phyloP scores from a whole-genome alignment of 768 basidiomycete species.

The Gymnopilus junonius region DNA sequence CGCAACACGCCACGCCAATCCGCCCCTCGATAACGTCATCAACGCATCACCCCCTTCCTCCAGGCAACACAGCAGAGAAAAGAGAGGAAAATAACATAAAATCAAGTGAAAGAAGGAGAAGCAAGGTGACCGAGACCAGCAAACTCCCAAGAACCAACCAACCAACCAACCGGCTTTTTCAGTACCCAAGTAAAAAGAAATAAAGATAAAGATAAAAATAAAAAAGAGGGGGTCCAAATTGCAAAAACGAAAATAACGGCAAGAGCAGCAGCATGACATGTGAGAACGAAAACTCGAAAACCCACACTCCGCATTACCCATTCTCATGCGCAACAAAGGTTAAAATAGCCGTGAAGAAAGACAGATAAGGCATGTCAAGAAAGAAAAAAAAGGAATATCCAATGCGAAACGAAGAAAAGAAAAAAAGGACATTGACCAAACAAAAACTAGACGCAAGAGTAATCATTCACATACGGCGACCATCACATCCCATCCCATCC shows the following conservation, averaged over 20 bases:
- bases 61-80: neutral
- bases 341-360: neutral
- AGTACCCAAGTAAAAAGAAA: too few relatives aligned
- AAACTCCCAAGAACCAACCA: too few relatives aligned
- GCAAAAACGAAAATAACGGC: neutral
- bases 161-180: too few relatives aligned
- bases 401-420: neutral
- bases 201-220: neutral
- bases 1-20: too few relatives aligned
- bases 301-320: neutral
- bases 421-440: neutral
- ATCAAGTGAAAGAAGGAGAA: neutral
- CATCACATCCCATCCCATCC: neutral
- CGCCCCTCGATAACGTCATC: neutral
- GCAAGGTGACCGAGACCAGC: neutral
- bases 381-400: neutral
- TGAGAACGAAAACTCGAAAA: too few relatives aligned
- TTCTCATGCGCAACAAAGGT: neutral
- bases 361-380: neutral
- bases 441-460: neutral
- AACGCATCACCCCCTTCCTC: neutral
- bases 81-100: neutral
- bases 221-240: neutral
- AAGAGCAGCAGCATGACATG: neutral
- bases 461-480: too few relatives aligned